Evolutionary conservation across 441 rosid species (phyloP), one percentile per base, ranked within the genome.

Genomic region (Erodium moschatum): DNA sequence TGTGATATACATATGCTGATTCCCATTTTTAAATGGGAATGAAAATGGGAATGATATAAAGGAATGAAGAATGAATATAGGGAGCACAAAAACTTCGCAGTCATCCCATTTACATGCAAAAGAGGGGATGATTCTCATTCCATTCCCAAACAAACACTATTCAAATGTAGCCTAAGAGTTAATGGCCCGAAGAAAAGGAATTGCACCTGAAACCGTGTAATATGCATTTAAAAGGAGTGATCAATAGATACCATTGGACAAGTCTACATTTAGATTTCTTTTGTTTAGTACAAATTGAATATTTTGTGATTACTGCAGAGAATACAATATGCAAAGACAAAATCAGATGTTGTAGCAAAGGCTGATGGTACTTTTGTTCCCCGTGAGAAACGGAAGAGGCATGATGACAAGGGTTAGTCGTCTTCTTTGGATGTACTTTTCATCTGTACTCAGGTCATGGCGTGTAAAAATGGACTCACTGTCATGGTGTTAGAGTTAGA

Each of bases 311-410:
- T 48, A 20, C 29, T 65, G 70, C 83, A 94, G 97, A 89, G 94
- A 81, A 88, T 94, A 76, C 92, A 87, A 72, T 91, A 75, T 79
- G 97, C 97, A 18, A 91, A 91, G 80, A 81, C 96, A 1, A 94
- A 94, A 78, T 91, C 97, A 42, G 99, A 94, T 79, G 77, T 91
- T 71, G 73, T 94, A 68, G 86, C 97, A 54, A 94, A 89, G 82
- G 97, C 96, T 10, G 97, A 94, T 81, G 99, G 99, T 63, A 88
- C 94, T 1, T 94, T 89, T 83, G 97, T 88, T 76, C 97, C 96
- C 31, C 87, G 94, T 42, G 97, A 94, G 82, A 91, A 92, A 69
- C 70, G 96, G 63, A 94, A 90, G 87, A 85, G 88, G 78, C 94
- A 86, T 0, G 97, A 91, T 44, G 99, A 94, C 69, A 91, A 87